Conservation (phyloP, 495 filamentous ascomycete species). For the Cercophora newfieldiana region DNA sequence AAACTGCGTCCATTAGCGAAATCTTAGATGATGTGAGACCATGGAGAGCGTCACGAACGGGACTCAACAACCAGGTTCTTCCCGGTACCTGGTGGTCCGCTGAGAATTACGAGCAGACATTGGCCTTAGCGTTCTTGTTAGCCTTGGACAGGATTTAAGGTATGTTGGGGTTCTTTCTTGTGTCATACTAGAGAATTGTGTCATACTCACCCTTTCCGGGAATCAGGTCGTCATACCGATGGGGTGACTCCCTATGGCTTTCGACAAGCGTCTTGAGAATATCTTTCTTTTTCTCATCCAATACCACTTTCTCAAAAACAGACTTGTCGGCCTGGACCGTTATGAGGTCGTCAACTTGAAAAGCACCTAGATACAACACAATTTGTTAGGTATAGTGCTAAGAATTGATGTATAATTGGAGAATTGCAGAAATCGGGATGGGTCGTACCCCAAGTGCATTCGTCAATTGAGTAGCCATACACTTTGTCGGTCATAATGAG, state of each 20-base stretch:
- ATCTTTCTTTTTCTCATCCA: constrained; percentile 18
- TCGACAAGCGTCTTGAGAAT: constrained; percentile 10
- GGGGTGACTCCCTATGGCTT: constrained; percentile 4
- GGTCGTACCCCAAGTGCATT: constrained; percentile 9
- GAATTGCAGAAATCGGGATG: not conserved
- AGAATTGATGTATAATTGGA: too few relatives aligned
- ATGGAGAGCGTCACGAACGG: constrained; percentile 12
- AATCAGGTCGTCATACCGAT: constrained; percentile 28
- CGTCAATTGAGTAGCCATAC: constrained; percentile 5
- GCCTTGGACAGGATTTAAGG: too few relatives aligned
- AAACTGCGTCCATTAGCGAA: not conserved
- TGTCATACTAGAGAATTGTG: not conserved
- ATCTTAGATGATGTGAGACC: not conserved
- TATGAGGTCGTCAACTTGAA: not conserved
- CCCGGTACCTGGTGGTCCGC: constrained; percentile 31
- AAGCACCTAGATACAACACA: not conserved
- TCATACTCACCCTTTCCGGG: constrained; percentile 27
- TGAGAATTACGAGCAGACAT: constrained; percentile 31
- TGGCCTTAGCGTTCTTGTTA: constrained; percentile 23
- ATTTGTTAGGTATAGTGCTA: not conserved
- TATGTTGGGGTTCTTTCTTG: too few relatives aligned
- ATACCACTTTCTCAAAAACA: constrained; percentile 15
- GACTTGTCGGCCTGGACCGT: constrained; percentile 2
- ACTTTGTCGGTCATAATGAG: not conserved
- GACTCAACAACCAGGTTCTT: constrained; percentile 31